Conservation (phyloP, 2,329 filamentous ascomycete species). For the Ascochyta clinopodiicola region DNA sequence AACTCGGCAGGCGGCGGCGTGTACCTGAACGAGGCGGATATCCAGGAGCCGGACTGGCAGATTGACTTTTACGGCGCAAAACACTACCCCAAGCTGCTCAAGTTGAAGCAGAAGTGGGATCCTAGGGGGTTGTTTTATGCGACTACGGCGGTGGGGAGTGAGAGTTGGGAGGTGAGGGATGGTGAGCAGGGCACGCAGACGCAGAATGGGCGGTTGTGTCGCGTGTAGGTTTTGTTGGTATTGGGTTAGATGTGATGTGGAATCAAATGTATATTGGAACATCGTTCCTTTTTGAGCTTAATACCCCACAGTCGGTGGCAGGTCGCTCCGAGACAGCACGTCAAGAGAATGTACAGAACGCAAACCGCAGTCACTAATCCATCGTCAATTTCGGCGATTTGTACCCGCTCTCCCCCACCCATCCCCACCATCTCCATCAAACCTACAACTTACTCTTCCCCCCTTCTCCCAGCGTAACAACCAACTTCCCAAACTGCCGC, state of each 20-base stretch:
- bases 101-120: conserved; percentile 38
- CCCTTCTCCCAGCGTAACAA: conserved; percentile 60
- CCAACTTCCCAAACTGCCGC: conserved; percentile 90
- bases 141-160: conserved; percentile 31
- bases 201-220: conserved; percentile 35
- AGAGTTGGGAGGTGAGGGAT: conserved; percentile 32
- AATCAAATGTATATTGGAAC: too few species aligned
- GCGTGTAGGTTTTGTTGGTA: not conserved
- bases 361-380: too few species aligned
- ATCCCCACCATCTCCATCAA: too few species aligned
- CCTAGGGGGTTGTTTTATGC: conserved; percentile 38
- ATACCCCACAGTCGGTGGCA: too few species aligned
- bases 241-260: too few species aligned
- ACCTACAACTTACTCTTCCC: conserved; percentile 41
- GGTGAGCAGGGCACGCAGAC: conserved; percentile 27
- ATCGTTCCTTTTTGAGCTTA: too few species aligned
- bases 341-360: too few species aligned
- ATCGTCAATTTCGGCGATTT: too few species aligned
- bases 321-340: too few species aligned
- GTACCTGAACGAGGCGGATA: conserved; percentile 38
- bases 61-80: conserved; percentile 32
- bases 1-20: conserved; percentile 26
- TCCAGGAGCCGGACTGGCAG: conserved; percentile 37
- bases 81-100: conserved; percentile 35
- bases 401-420: not conserved